phyloP scores from a whole-genome alignment of 2,329 filamentous ascomycete species.

The Fusarium bactridioides region DNA sequence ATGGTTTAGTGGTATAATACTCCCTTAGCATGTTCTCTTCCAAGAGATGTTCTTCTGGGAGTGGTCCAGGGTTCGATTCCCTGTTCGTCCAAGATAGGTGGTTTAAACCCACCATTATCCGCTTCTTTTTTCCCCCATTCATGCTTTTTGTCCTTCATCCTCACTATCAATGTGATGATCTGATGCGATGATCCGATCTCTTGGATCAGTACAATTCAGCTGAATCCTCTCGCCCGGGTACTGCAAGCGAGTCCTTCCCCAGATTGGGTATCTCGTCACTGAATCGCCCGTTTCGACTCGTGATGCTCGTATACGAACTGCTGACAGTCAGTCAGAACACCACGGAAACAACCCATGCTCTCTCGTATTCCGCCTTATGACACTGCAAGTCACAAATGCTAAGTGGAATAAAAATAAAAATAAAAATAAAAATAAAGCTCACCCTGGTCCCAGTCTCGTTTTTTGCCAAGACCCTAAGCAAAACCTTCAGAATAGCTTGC shows the following conservation, averaged over 20 bases:
- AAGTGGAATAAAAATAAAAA: background rate
- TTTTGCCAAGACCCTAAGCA: background rate
- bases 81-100: constrained; percentile 26
- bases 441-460: background rate
- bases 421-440: background rate
- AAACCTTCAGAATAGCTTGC: background rate
- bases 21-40: constrained; percentile 15
- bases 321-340: background rate
- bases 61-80: constrained; percentile 34
- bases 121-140: background rate
- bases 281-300: background rate
- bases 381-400: background rate
- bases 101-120: constrained; percentile 11
- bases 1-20: constrained; percentile 29
- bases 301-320: background rate
- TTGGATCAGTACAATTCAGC: background rate
- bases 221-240: background rate
- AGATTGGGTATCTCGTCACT: background rate
- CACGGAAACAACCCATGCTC: background rate
- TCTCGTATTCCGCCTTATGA: background rate
- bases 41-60: constrained; percentile 2
- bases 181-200: background rate
- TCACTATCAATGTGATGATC: background rate
- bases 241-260: background rate
- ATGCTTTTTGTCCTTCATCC: background rate